Evolutionary conservation across 1,139 yeast species (phyloP).

Genomic region (Pichia sp.): DNA sequence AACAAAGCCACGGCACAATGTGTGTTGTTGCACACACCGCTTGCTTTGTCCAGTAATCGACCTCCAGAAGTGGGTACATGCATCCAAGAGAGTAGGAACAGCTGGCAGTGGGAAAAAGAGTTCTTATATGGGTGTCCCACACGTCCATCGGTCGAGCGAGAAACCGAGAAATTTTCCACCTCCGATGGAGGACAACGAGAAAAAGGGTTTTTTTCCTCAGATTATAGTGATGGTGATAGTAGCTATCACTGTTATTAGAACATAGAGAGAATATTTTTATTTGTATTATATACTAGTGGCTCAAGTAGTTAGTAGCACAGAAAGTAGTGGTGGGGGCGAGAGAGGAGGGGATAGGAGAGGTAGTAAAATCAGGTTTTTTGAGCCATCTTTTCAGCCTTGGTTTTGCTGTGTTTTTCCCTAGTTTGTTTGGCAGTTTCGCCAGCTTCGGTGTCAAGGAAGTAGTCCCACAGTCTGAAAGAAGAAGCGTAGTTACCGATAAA

Average conservation of each 20-base stretch:
- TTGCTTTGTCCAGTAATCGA: not conserved
- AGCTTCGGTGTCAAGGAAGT: slow-evolving; percentile 74
- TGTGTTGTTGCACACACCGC: not conserved
- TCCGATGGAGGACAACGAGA: not conserved
- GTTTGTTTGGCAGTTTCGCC: slow-evolving; percentile 61
- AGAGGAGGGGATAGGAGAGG: not conserved
- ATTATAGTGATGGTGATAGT: too few species aligned
- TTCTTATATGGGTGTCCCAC: not conserved
- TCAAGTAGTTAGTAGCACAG: not conserved
- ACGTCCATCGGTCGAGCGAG: not conserved
- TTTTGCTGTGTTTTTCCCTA: slow-evolving; percentile 56
- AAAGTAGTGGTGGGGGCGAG: not conserved
- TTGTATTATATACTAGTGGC: not conserved
- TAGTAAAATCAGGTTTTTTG: slow-evolving; percentile 14
- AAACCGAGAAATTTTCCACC: not conserved
- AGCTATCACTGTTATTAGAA: not conserved
- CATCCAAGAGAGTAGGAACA: not conserved
- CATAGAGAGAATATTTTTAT: not conserved
- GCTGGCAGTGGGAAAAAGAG: not conserved
- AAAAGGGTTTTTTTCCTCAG: not conserved
- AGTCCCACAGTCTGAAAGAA: slow-evolving; percentile 94
- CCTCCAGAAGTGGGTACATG: too few species aligned
- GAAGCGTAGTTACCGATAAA: slow-evolving; percentile 92
- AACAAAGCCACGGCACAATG: not conserved
- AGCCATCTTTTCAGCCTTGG: slow-evolving; percentile 43